Evolutionary conservation across 805 yeast genomes (phyloP).

Genomic region (Candida verbasci): DNA sequence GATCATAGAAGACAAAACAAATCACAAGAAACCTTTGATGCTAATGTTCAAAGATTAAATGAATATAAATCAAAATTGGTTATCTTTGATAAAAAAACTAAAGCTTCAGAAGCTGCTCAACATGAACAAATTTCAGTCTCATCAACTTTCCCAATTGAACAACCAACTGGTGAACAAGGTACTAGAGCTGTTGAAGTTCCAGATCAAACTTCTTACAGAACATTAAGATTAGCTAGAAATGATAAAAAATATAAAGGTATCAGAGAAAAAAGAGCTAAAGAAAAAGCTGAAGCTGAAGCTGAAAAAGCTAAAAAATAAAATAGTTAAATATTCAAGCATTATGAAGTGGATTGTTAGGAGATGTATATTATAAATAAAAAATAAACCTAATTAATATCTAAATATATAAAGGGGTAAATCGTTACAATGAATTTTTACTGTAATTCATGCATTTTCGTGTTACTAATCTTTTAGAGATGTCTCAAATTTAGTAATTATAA

Average conservation of each 20-base stretch:
- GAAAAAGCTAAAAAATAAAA: conserved; percentile 91
- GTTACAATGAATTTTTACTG: no score
- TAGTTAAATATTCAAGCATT: conserved; percentile 5
- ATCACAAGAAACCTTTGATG: conserved; percentile 90
- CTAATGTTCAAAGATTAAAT: conserved; percentile 93
- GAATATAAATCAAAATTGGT: conserved; percentile 95
- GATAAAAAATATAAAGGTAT: conserved; percentile 91
- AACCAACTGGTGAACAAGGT: conserved; percentile 64
- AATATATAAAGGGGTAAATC: conserved; percentile 4
- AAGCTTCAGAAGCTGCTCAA: conserved; percentile 59
- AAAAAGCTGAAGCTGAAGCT: conserved; percentile 98
- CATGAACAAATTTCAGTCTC: conserved; percentile 74
- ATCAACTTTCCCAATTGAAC: conserved; percentile 88
- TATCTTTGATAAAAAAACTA: conserved; percentile 87
- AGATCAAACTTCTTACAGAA: conserved; percentile 77
- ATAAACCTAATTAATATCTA: conserved; percentile 3
- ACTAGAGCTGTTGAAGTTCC: conserved; percentile 86
- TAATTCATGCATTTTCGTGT: no score
- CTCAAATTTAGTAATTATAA: no score
- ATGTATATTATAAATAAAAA: conserved; percentile 7
- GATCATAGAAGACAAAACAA: conserved; percentile 99
- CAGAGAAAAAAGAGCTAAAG: conserved; percentile 97
- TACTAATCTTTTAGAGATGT: no score
- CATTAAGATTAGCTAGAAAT: conserved; percentile 93
- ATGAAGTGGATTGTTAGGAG: conserved; percentile 6